phyloP scores from a whole-genome alignment of 2,329 filamentous ascomycete species.

The Neurospora sp. region DNA sequence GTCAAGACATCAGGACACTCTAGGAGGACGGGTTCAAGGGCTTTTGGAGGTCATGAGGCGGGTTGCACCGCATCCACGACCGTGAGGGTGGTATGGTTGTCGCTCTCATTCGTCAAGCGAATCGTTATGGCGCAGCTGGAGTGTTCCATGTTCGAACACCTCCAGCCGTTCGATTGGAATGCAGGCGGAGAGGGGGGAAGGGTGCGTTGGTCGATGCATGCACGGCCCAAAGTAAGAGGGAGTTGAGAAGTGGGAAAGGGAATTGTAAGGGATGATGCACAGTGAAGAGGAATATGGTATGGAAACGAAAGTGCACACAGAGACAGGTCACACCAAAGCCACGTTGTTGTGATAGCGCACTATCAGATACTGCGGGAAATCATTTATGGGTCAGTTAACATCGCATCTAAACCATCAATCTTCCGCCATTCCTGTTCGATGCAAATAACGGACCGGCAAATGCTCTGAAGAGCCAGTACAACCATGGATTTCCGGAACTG shows the following conservation, averaged over 20 bases:
- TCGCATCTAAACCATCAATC: background rate
- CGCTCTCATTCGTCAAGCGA: background rate
- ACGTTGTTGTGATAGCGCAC: background rate
- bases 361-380: fast-evolving
- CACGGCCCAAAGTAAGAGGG: background rate
- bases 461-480: background rate
- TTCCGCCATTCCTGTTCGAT: background rate
- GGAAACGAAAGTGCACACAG: background rate
- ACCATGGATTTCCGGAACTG: background rate
- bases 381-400: fast-evolving
- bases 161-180: background rate
- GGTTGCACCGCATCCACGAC: background rate
- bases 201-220: background rate
- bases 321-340: background rate
- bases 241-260: too few species aligned
- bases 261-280: background rate
- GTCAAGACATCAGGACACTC: background rate
- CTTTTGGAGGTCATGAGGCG: background rate
- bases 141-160: background rate
- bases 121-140: background rate
- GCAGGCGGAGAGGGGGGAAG: background rate
- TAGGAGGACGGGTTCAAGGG: too few species aligned
- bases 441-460: background rate
- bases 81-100: background rate
- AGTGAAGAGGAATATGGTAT: background rate